Conservation (phyloP, 306 rosid genomes). For the Quercus glauca region DNA sequence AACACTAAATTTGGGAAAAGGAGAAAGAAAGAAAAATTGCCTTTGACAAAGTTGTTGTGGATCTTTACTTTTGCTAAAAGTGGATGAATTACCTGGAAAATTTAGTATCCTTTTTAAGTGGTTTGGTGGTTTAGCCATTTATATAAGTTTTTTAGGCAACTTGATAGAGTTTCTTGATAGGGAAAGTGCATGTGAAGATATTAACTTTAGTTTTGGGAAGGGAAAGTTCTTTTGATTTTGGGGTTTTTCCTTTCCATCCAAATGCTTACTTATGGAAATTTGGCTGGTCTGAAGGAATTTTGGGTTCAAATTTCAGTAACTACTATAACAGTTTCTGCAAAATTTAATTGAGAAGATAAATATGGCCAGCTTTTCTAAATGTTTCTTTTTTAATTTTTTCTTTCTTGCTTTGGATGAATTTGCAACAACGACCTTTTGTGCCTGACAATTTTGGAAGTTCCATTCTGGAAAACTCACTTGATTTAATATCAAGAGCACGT, state of each 20-base stretch:
- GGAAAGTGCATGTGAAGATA: conserved; percentile 3
- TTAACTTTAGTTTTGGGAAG: not conserved
- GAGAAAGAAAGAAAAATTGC: not conserved
- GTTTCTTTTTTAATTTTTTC: not conserved
- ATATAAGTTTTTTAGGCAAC: conserved; percentile 6
- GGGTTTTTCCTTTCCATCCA: not conserved
- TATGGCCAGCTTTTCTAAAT: not conserved
- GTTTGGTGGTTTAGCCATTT: conserved; percentile 20
- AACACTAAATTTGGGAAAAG: conserved; percentile 20
- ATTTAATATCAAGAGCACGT: not conserved
- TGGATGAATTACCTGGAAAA: conserved; percentile 9
- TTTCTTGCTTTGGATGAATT: not conserved
- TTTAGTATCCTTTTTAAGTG: conserved; percentile 10
- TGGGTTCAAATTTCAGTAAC: not conserved
- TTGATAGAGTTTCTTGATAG: conserved; percentile 14
- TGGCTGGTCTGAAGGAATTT: not conserved
- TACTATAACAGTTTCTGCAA: not conserved
- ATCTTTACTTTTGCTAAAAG: conserved; percentile 30
- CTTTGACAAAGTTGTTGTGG: not conserved
- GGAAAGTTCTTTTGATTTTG: conserved; percentile 10
- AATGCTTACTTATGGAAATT: not conserved
- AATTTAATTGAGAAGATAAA: not conserved
- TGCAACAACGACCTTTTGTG: not conserved
- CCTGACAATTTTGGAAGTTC: not conserved
- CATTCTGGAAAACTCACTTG: not conserved